phyloP scores from a whole-genome alignment of 2,329 filamentous ascomycete genomes.

The Reticulascus tulasneorum region DNA sequence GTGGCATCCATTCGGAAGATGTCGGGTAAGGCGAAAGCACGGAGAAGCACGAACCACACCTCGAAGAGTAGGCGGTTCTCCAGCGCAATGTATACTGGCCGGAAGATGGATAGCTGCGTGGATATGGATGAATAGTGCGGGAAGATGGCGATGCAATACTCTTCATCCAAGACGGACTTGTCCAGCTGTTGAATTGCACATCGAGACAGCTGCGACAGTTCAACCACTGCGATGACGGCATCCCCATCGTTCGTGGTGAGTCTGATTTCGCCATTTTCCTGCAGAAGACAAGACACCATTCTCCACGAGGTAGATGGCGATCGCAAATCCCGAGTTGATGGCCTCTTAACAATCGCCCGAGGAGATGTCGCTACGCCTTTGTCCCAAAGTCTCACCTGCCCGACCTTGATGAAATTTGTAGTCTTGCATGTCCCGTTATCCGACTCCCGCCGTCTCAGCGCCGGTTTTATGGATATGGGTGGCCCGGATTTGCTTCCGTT shows the following conservation, averaged over 20 bases:
- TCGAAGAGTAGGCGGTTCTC: conserved; percentile 90
- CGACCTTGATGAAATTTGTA: conserved; percentile 87
- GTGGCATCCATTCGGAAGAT: conserved; percentile 65
- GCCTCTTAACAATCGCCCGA: conserved; percentile 50
- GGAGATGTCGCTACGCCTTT: conserved; percentile 59
- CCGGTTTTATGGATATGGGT: conserved; percentile 29
- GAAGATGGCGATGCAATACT: conserved; percentile 93
- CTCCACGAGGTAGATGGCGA: conserved; percentile 67
- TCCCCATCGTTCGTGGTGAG: conserved; percentile 83
- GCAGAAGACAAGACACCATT: conserved; percentile 84
- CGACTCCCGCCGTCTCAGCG: conserved; percentile 14
- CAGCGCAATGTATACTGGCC: conserved; percentile 85
- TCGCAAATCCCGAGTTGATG: conserved; percentile 54
- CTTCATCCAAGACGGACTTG: conserved; percentile 83
- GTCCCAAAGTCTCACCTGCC: conserved; percentile 88
- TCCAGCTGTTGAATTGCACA: conserved; percentile 89
- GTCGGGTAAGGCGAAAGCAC: conserved; percentile 89
- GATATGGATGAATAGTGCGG: conserved; percentile 81
- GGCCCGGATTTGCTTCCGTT: conserved; percentile 37
- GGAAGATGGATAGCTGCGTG: conserved; percentile 68
- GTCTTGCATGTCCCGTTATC: conserved; percentile 19
- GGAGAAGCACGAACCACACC: conserved; percentile 90
- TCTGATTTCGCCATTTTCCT: conserved; percentile 93
- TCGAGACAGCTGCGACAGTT: conserved; percentile 82
- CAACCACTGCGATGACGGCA: conserved; percentile 74